Base-by-base conservation (phyloP, 1,284 basidiomycete species). In the Tetrapyrgos nigripes region DNA sequence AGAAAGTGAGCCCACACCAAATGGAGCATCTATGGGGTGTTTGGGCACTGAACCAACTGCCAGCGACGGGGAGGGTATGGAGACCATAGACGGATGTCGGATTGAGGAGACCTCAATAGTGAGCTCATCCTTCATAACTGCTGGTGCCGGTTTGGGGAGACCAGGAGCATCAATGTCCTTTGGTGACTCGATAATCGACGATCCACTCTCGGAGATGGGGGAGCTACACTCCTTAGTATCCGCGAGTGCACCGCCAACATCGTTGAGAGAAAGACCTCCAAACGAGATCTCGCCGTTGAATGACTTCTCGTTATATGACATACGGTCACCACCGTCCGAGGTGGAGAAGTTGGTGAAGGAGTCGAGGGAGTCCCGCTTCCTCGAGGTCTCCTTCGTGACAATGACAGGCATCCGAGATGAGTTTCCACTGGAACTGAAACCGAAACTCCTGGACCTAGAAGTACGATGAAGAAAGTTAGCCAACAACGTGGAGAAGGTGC, bases 311-410 rank as follows among this genome's bases (percentile, higher is more conserved):
- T 71, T 60, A 53, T 66, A 64, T 35, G 63, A 58, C 28, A 64
- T 72, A 62, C 73, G 68, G 37, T 9, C 13, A 54, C 75, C 76
- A 23, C 61, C 51, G 43, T 47, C 60, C n/a, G 47, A 49, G 6
- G 66, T 62, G 13, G 72, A 74, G 54, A 79, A 65, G 58, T 76
- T 72, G 14, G 80, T 79, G 67, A 81, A 76, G 0, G 83, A 85
- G 26, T 73, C 68, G 19, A 83, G 53, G 10, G 82, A 82, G 59
- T 79, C 77, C 52, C 73, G 79, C 60, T 78, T 80, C 58, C 71
- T 73, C 51, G 79, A 65, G 51, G 74, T 73, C 37, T 75, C 74
- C 26, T 71, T 71, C 47, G 76, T 75, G 50, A 84, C 73, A 56
- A 76, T 75, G 52, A 82, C 73, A 13, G 83, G 82, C 53, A 78